These are phyloP conservation scores for Ogataea paraovalis DNA, from an alignment of 805 yeast genomes.

Conservation along the genomic window DNA sequence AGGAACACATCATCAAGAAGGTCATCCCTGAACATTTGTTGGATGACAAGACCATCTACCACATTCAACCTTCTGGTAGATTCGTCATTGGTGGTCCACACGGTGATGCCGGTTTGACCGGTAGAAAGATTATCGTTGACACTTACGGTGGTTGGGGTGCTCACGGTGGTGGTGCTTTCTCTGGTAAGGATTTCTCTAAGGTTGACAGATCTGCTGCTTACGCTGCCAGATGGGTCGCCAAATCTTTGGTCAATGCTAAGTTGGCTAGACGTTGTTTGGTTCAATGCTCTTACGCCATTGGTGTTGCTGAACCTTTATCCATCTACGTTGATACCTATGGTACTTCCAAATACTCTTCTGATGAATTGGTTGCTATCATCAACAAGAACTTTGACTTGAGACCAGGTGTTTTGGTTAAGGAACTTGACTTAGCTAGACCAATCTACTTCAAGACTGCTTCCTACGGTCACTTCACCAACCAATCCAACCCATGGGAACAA, in stretches of 20 bases:
- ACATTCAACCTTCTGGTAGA: slow-evolving; percentile 99
- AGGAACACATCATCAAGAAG: slow-evolving; percentile 79
- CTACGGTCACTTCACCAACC: slow-evolving; percentile 99
- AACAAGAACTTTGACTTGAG: slow-evolving; percentile 95
- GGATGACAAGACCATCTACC: slow-evolving; percentile 94
- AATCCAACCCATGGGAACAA: slow-evolving; percentile 97
- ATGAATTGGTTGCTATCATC: slow-evolving; percentile 87
- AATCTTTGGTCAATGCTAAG: slow-evolving; percentile 92
- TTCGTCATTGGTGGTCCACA: slow-evolving; percentile 99
- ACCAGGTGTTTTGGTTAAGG: slow-evolving; percentile 98
- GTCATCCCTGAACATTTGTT: slow-evolving; percentile 87
- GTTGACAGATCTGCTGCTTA: slow-evolving; percentile 99
- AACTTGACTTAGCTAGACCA: slow-evolving; percentile 97
- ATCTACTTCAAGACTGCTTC: slow-evolving; percentile 98
- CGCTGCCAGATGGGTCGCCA: slow-evolving; percentile 99
- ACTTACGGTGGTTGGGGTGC: slow-evolving; percentile 99
- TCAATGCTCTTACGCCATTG: slow-evolving; percentile 98
- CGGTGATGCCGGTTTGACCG: slow-evolving; percentile 99
- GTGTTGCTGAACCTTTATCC: slow-evolving; percentile 99
- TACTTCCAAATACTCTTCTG: slow-evolving; percentile 85
- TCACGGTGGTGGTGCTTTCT: slow-evolving; percentile 99
- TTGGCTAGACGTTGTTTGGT: slow-evolving; percentile 96
- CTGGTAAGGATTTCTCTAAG: slow-evolving; percentile 99
- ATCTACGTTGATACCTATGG: slow-evolving; percentile 98
- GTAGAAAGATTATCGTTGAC: slow-evolving; percentile 98